Evolutionary conservation across 805 yeast species (phyloP).

Genomic region (Millerozyma miso): DNA sequence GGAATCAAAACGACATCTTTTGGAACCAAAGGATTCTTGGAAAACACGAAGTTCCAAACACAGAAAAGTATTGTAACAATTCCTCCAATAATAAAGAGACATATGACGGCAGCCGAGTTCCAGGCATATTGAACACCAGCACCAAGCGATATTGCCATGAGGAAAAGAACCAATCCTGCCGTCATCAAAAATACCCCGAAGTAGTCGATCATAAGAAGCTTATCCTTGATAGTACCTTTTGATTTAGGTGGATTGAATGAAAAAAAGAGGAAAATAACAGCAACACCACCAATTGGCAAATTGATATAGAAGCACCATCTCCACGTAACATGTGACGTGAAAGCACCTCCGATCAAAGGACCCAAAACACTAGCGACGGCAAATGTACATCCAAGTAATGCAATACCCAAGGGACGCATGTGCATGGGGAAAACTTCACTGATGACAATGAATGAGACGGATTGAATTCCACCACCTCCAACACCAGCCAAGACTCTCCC

Average conservation of each 20-base stretch:
- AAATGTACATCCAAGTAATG: constrained; percentile 37
- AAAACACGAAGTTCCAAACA: constrained; percentile 38
- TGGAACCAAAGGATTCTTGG: constrained; percentile 45
- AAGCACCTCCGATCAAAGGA: constrained; percentile 63
- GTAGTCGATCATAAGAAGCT: constrained; percentile 43
- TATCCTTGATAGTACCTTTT: constrained; percentile 29
- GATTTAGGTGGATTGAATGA: constrained; percentile 46
- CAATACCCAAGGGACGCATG: constrained; percentile 32
- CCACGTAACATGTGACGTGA: constrained; percentile 57
- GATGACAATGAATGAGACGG: constrained; percentile 23
- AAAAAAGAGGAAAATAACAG: constrained; percentile 31
- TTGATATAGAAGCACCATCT: constrained; percentile 74
- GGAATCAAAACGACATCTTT: constrained; percentile 36
- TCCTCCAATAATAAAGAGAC: constrained; percentile 44
- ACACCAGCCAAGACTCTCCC: constrained; percentile 37
- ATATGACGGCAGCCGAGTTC: constrained; percentile 50
- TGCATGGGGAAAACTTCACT: constrained; percentile 30
- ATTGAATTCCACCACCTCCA: constrained; percentile 35
- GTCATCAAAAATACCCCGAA: constrained; percentile 40
- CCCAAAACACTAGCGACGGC: constrained; percentile 52
- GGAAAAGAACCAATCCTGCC: constrained; percentile 39
- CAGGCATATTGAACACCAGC: constrained; percentile 43
- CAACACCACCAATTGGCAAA: constrained; percentile 58
- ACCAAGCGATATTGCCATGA: constrained; percentile 50
- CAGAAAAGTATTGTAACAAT: constrained; percentile 26